Percentiles rank a stretch among this genome's conserved stretches.
phyloP scores from a whole-genome alignment of 106 monocot species.

The Hemerocallis citrina region DNA sequence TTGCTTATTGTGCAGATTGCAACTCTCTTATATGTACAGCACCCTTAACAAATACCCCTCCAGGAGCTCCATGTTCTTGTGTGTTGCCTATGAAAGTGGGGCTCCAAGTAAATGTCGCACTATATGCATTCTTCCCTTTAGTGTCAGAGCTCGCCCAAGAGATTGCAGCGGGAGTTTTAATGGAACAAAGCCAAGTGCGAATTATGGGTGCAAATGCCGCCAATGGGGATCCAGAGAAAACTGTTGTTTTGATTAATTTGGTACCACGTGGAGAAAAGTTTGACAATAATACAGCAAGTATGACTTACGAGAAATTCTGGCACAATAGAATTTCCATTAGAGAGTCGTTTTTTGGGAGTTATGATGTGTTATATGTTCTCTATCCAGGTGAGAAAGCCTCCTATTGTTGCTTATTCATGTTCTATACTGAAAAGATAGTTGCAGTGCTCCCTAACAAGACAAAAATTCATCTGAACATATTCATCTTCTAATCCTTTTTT shows the following conservation, averaged over 20 bases:
- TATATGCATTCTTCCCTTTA: constrained; percentile 79
- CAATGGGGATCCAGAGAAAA: constrained; percentile 63
- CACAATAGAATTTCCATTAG: constrained; percentile 63
- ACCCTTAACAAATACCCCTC: constrained; percentile 60
- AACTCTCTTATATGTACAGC: constrained; percentile 29
- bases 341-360: constrained; percentile 45
- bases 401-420: no score
- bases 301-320: constrained; percentile 65
- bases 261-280: constrained; percentile 67
- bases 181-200: constrained; percentile 83
- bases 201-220: constrained; percentile 97
- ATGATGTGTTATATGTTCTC: constrained; percentile 66
- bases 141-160: constrained; percentile 83
- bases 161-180: constrained; percentile 59
- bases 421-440: no score
- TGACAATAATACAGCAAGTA: constrained; percentile 32
- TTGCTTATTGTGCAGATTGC: constrained; percentile 53
- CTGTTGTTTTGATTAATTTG: constrained; percentile 69
- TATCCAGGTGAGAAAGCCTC: constrained; percentile 73
- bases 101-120: constrained; percentile 43
- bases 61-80: constrained; percentile 72
- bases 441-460: no score
- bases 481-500: no score
- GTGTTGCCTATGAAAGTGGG: constrained; percentile 80
- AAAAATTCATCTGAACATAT: no score